Percentiles rank a stretch among this genome's conserved stretches.
These are phyloP conservation scores for Conticribra guillardii DNA, from an alignment of 108 stramenopile genomes.

Conservation along the genomic window DNA sequence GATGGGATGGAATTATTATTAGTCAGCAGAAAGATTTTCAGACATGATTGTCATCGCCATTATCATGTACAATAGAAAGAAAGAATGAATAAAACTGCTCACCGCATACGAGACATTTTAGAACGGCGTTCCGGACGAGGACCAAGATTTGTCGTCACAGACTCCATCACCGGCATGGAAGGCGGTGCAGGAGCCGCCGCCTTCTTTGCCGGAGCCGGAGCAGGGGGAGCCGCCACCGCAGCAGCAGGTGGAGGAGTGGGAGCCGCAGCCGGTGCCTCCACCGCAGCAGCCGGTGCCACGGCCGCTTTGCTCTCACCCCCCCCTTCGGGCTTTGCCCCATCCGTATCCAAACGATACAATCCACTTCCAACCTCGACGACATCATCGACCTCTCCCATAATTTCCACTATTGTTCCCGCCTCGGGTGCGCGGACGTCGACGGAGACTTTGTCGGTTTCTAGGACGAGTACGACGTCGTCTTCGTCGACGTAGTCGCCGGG, in stretches of 20 bases:
- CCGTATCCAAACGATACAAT: conserved; percentile 91
- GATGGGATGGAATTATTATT: too few species aligned
- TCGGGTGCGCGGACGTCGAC: conserved; percentile 90
- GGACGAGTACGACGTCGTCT: conserved; percentile 86
- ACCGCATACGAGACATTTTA: conserved; percentile 99
- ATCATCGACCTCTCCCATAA: conserved; percentile 92
- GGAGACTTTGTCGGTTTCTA: conserved; percentile 99
- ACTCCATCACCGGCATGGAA: conserved; percentile 52
- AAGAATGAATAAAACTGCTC: too few species aligned
- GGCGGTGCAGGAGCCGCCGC: conserved; percentile 55
- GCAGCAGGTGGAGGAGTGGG: conserved; percentile 33
- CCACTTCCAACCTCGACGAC: conserved; percentile 94
- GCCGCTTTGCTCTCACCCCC: too few species aligned
- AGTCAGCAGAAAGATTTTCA: too few species aligned
- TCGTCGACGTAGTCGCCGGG: conserved; percentile 80
- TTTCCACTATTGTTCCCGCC: conserved; percentile 87
- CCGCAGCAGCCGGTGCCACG: conserved; percentile 40
- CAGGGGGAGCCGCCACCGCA: conserved; percentile 36
- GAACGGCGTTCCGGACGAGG: conserved; percentile 93
- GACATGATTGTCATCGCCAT: too few species aligned
- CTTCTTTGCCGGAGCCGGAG: conserved; percentile 46
- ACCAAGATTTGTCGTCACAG: conserved; percentile 57
- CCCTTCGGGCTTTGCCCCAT: conserved; percentile 70
- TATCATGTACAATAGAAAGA: too few species aligned
- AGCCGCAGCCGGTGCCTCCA: conserved; percentile 53